Conservation (phyloP, 371 early-diverging fungal species). For the Mucor circinelloides region DNA sequence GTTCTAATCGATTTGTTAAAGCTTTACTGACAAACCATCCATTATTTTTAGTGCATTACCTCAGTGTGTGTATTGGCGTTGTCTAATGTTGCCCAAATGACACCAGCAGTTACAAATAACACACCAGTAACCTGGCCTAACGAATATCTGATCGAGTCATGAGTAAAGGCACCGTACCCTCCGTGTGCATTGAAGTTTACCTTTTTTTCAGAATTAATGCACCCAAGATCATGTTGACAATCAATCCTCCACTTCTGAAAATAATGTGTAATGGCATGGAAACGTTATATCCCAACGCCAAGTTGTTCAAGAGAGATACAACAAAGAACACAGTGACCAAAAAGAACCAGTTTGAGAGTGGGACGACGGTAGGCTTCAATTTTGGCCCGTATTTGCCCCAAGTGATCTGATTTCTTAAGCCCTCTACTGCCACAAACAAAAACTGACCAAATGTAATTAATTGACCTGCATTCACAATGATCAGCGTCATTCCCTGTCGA, state of each 20-base stretch:
- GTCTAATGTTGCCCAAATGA: constrained; percentile 68
- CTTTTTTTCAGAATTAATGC: constrained; percentile 70
- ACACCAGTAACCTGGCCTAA: constrained; percentile 59
- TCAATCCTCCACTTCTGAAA: constrained; percentile 82
- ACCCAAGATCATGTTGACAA: constrained; percentile 86
- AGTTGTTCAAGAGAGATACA: constrained; percentile 82
- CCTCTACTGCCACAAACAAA: constrained; percentile 73
- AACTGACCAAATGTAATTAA: constrained; percentile 90
- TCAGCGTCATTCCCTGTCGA: background rate
- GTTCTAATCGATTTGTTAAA: constrained; percentile 1
- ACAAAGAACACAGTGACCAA: constrained; percentile 80
- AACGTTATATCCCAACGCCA: constrained; percentile 79
- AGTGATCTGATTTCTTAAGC: constrained; percentile 65
- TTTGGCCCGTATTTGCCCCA: constrained; percentile 55
- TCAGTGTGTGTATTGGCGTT: constrained; percentile 24
- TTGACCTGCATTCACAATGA: constrained; percentile 47
- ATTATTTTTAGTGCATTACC: background rate
- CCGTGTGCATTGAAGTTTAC: constrained; percentile 38
- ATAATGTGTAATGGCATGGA: constrained; percentile 90
- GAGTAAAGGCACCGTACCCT: background rate
- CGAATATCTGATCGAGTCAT: constrained; percentile 28
- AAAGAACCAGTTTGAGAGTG: constrained; percentile 70
- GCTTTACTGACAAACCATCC: background rate
- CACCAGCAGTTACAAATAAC: constrained; percentile 79
- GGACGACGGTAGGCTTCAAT: constrained; percentile 69